Evolutionary conservation across 805 yeast species (phyloP).

Genomic region (Nakazawaea siamensis): DNA sequence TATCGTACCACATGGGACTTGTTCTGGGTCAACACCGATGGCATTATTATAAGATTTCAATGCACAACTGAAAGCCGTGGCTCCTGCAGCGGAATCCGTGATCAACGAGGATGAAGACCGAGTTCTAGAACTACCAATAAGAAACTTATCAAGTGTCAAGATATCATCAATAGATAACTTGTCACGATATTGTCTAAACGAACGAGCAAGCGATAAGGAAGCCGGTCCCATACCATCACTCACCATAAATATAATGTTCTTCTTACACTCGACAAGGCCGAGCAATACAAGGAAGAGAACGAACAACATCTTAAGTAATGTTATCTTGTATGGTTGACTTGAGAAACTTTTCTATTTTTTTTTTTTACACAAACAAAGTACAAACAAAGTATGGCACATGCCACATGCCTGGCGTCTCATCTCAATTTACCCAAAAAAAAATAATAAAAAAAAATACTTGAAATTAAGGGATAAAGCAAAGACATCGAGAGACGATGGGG

Average conservation of each 20-base stretch:
- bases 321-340: too few relatives aligned
- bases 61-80: conserved; percentile 87
- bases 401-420: too few relatives aligned
- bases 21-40: conserved; percentile 68
- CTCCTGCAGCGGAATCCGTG: conserved; percentile 97
- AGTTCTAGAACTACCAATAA: conserved; percentile 82
- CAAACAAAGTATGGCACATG: too few relatives aligned
- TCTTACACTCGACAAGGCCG: conserved; percentile 28
- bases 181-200: conserved; percentile 59
- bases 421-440: too few relatives aligned
- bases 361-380: too few relatives aligned
- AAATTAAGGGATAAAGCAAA: too few relatives aligned
- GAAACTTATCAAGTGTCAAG: conserved; percentile 54
- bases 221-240: conserved; percentile 97
- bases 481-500: too few relatives aligned
- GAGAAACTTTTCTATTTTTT: too few relatives aligned
- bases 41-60: conserved; percentile 85
- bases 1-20: conserved; percentile 78
- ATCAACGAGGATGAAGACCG: conserved; percentile 68
- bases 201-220: conserved; percentile 70
- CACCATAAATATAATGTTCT: conserved; percentile 79
- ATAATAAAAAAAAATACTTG: too few relatives aligned
- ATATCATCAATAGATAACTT: conserved; percentile 45
- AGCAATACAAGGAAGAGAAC: not conserved
- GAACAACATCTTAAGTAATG: not conserved